Base-by-base conservation (phyloP, 2,329 filamentous ascomycete genomes). In the Cordyceps militaris region DNA sequence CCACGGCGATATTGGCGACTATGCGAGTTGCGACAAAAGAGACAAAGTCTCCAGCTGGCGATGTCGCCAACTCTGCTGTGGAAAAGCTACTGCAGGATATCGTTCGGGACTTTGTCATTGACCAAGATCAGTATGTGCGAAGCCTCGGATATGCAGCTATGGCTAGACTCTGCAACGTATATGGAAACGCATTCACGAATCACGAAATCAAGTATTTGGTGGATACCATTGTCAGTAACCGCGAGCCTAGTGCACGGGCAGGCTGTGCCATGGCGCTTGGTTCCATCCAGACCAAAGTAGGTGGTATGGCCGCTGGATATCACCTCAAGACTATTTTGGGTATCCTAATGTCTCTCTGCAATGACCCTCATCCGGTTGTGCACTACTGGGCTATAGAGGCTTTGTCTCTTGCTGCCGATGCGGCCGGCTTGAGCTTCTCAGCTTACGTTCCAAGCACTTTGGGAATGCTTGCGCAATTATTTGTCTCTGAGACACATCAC, bases 261-360 rank as follows among this genome's bases (percentile, higher is more conserved):
- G 94, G 94, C 11, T 99, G 93, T 72, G 94, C 95, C 16, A 90
- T 95, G 77, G 91, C 94, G 13, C 76, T 99, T 30, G 94, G 94
- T 9, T 89, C 88, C 58, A 97, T 99, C 53, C 92, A 99, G 73
- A 89, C 91, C 19, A 91, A 96, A 70, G 89, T 99, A 34, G 95
- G 94, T 58, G 93, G 94, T 58, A 97, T 99, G 92, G 94, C 94
- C 55, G 94, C 94, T 56, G 91, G 92, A 3, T 91, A 94, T 65
- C 94, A 99, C 69, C 79, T 99, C 52, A 97, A 97, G 75, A 97
- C 91, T 1, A 97, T 99, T 51, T 82, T 97, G n/a, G 89, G 93
- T 19, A 95, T 99, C 40, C 76, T 99, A n/a, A 96, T 97, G 88
- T 97, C 94, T 8, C 80, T 99, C 10, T 93, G 91, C 70, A 96